These are phyloP conservation scores for Trypanosoma mega DNA, from an alignment of 208 protist genomes.

Conservation along the genomic window DNA sequence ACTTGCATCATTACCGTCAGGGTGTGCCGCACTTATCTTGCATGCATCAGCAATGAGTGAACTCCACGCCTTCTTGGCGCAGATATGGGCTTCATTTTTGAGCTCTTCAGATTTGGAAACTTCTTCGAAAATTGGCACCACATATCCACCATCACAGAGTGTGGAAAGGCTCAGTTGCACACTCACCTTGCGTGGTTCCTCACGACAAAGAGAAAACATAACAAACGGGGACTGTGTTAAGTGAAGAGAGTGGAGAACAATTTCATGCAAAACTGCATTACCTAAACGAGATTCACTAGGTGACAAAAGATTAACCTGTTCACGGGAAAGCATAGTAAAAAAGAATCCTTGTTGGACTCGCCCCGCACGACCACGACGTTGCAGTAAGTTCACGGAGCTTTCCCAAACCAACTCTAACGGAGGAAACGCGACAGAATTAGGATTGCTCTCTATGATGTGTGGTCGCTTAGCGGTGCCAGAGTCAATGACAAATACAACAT, in stretches of 20 bases:
- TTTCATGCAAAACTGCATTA: conserved; percentile 66
- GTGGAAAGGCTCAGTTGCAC: conserved; percentile 56
- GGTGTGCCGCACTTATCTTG: too few species aligned
- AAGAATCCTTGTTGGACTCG: conserved; percentile 89
- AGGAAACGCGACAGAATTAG: conserved; percentile 65
- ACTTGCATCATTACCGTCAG: too few species aligned
- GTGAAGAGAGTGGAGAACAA: conserved; percentile 79
- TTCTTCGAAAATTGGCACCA: conserved; percentile 41
- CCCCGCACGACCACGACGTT: conserved; percentile 78
- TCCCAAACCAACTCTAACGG: conserved; percentile 81
- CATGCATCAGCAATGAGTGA: conserved; percentile 34
- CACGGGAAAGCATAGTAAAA: conserved; percentile 60
- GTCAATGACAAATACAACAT: conserved; percentile 96
- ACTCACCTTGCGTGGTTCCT: conserved; percentile 54
- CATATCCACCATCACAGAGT: conserved; percentile 64
- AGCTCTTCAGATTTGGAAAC: conserved; percentile 40
- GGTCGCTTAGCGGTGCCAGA: conserved; percentile 81
- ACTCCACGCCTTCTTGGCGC: conserved; percentile 40
- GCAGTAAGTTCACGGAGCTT: conserved; percentile 48
- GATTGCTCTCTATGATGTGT: conserved; percentile 44
- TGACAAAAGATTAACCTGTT: conserved; percentile 37
- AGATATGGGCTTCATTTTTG: conserved; percentile 23
- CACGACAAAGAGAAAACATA: conserved; percentile 68
- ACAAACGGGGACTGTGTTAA: conserved; percentile 55
- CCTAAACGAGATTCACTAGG: conserved; percentile 47